Evolutionary conservation across 306 rosid genomes (phyloP), one percentile per base, ranked within the genome.

Genomic region (Pueraria montana): DNA sequence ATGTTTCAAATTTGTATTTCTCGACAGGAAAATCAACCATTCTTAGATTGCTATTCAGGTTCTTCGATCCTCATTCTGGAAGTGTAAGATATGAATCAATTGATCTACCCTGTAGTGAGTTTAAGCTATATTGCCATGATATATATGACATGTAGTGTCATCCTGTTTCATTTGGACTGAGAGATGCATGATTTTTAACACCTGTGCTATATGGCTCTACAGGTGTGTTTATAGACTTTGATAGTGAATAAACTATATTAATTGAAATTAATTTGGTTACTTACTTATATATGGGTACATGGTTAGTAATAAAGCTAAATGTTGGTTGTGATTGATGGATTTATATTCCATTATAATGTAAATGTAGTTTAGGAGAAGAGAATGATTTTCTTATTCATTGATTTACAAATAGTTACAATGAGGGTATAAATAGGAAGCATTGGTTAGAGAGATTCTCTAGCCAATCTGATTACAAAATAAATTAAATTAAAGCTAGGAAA

Each of bases 31-130:
- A 96, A 89, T 90, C 99, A 63, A 96, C 99, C 77, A 86, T 93
- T 90, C 97, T 96, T 82, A 91, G 99, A 85, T 88, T 96, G 92
- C 77, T 93, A 88, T 96, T 96, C 92, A 92, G 99, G 80, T 94
- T 96, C 87, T 96, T 91, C 42, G 97, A 96, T 89, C 84, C 94
- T 83, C 83, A 91, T 87, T 86, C 92, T 36, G 98, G 99, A 91
- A 93, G 85, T 88, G 98, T 96, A 93, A 96, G 99, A 85, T 82
- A 78, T 85, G 62, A 59, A 82, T 42, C 18, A 49, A 59, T 85
- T 58, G 78, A 74, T 72, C 58, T 82, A 71, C 64, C 69, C 45
- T 83, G 7, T 83, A 59, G 78, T 70, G 73, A 34, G 23, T 69
- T 68, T 79, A 61, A 67, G 73, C 87, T 80, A 46, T 88, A 20